These are phyloP conservation scores for Penicillium coprophilum DNA, from an alignment of 495 filamentous ascomycete species.

Conservation along the genomic window DNA sequence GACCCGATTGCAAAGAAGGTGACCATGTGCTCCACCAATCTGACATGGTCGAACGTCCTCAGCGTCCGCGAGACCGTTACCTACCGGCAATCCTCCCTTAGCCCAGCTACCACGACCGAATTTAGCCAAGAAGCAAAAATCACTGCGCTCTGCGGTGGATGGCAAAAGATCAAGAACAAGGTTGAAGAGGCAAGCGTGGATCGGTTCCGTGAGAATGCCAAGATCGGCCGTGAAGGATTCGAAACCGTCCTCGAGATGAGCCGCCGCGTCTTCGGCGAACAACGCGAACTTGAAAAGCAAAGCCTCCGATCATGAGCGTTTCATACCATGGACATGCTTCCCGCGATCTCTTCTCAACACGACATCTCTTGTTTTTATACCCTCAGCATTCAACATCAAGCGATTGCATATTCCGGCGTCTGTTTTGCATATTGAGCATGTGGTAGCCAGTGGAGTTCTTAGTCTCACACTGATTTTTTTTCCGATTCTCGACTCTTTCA, in stretches of 20 bases:
- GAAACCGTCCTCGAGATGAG: slow-evolving; percentile 94
- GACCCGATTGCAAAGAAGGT: slow-evolving; percentile 78
- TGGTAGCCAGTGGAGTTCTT: slow-evolving; percentile 32
- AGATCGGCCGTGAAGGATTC: slow-evolving; percentile 85
- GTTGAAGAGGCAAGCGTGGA: slow-evolving; percentile 91
- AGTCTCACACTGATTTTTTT: slow-evolving; percentile 6
- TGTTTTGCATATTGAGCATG: slow-evolving; percentile 32
- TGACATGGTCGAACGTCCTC: slow-evolving; percentile 85
- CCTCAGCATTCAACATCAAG: slow-evolving; percentile 23
- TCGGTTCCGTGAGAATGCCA: slow-evolving; percentile 86
- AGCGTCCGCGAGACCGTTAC: slow-evolving; percentile 86
- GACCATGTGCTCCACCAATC: slow-evolving; percentile 89
- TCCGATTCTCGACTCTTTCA: slow-evolving; percentile 9
- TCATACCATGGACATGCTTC: neutral
- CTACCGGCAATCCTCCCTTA: slow-evolving; percentile 63
- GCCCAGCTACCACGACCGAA: slow-evolving; percentile 60
- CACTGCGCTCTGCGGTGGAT: slow-evolving; percentile 90
- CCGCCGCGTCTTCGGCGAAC: slow-evolving; percentile 86
- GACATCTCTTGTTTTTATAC: slow-evolving; percentile 12
- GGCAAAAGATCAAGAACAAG: slow-evolving; percentile 90
- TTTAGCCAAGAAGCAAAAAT: slow-evolving; percentile 90
- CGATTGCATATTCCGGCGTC: slow-evolving; percentile 43
- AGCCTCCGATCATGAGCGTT: slow-evolving; percentile 23
- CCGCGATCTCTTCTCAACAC: slow-evolving; percentile 4
- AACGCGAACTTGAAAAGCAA: slow-evolving; percentile 62